Conservation (phyloP, 2,329 filamentous ascomycete species). For the Hypoxylon sp. region DNA sequence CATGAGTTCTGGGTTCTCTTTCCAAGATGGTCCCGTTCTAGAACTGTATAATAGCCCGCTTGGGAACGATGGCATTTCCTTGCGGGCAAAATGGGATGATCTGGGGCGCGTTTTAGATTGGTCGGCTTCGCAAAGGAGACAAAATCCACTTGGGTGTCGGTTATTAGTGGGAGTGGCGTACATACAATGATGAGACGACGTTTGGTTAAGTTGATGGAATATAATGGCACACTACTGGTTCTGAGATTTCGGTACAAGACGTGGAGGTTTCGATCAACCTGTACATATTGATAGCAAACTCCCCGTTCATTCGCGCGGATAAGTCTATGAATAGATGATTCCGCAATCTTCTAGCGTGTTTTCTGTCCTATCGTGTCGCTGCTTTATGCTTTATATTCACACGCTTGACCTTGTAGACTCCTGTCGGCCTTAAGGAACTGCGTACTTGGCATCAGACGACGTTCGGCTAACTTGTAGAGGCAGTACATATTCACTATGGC, state of each 20-base stretch:
- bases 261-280: constrained; percentile 7
- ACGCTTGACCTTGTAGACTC: background rate
- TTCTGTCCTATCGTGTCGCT: background rate
- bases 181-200: constrained; percentile 24
- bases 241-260: constrained; percentile 9
- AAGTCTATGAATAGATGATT: constrained; percentile 6
- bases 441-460: background rate
- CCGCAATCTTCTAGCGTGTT: background rate
- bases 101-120: constrained; percentile 1
- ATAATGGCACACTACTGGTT: background rate
- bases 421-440: background rate
- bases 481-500: background rate
- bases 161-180: constrained; percentile 7
- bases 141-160: background rate
- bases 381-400: background rate
- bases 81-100: constrained; percentile 4
- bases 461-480: constrained; percentile 1
- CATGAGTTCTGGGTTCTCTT: constrained; percentile 21
- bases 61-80: constrained; percentile 2
- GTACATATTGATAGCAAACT: constrained; percentile 20
- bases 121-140: constrained; percentile 1
- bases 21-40: constrained; percentile 2
- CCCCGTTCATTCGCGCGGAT: constrained; percentile 10
- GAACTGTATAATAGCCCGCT: constrained; percentile 27
- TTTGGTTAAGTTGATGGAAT: constrained; percentile 32